Evolutionary conservation across 2,329 filamentous ascomycete species (phyloP).

Genomic region (Cryphonectria naterciae): DNA sequence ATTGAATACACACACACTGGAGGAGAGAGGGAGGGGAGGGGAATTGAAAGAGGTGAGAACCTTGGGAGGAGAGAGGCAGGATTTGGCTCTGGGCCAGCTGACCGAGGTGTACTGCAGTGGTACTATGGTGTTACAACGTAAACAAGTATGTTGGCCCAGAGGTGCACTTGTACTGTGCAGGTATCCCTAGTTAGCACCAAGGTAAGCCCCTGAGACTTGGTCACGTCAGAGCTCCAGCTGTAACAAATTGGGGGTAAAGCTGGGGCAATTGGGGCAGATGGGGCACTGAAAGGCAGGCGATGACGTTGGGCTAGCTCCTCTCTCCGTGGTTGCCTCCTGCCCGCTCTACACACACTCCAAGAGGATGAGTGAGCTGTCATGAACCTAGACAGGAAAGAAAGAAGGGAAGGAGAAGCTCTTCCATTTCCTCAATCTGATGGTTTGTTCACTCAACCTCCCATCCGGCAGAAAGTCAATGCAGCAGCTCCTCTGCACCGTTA

Average conservation of each 20-base stretch:
- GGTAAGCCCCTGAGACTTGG: constrained; percentile 14
- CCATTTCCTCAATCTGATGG: neutral
- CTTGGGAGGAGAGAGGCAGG: neutral
- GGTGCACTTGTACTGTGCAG: neutral
- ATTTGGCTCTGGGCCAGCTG: constrained; percentile 6
- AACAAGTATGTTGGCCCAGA: neutral
- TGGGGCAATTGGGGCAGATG: neutral
- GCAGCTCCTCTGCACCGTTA: neutral
- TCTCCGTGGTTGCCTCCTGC: neutral
- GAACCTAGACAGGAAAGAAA: no score
- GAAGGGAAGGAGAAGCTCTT: neutral
- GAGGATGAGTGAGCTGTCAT: no score
- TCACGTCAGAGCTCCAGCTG: constrained; percentile 20
- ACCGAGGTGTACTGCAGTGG: neutral
- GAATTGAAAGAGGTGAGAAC: neutral
- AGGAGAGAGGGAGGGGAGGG: neutral
- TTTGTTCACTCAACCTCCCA: neutral
- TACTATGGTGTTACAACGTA: neutral
- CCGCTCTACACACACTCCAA: neutral
- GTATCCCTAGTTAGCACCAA: neutral
- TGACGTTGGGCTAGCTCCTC: constrained; percentile 12
- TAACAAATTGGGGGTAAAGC: neutral
- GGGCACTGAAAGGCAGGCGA: neutral
- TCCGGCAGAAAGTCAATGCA: neutral
- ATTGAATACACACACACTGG: constrained; percentile 1